Evolutionary conservation across 495 filamentous ascomycete species (phyloP).

Genomic region (Neurospora hispaniola): DNA sequence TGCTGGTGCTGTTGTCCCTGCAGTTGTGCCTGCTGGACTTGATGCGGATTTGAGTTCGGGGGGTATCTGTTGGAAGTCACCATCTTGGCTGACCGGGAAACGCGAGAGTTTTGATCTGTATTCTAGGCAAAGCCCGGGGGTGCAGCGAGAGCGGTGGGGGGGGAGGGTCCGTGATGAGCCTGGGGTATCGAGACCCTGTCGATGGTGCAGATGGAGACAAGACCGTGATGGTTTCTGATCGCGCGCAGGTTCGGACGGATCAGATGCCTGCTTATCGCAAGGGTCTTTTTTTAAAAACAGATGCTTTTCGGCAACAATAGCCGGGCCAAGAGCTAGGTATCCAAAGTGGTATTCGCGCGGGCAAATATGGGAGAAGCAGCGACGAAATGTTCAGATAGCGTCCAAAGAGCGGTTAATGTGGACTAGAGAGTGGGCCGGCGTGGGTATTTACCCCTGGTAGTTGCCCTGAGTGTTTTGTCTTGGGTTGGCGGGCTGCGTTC

Average conservation of each 20-base stretch:
- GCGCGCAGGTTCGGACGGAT: not conserved
- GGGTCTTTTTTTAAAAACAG: not conserved
- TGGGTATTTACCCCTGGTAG: not conserved
- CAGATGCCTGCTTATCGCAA: not conserved
- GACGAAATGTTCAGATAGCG: not conserved
- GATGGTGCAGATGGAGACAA: not conserved
- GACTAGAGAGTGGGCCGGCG: not conserved
- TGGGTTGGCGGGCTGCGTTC: conserved; percentile 1
- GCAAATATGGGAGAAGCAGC: not conserved
- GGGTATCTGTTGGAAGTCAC: conserved; percentile 16
- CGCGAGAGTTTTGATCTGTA: conserved; percentile 15
- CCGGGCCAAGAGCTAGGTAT: not conserved
- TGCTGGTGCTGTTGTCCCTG: conserved; percentile 18
- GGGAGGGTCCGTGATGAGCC: conserved; percentile 7
- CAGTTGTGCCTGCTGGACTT: conserved; percentile 15
- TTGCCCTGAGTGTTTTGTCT: not conserved
- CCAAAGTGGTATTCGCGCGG: not conserved
- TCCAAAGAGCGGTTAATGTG: not conserved
- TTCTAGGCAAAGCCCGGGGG: conserved; percentile 5
- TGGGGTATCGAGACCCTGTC: not conserved
- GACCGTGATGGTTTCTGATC: not conserved
- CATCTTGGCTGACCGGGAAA: conserved; percentile 18
- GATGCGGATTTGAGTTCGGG: conserved; percentile 13
- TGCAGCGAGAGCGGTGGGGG: conserved; percentile 1
- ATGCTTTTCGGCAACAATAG: not conserved